Conservation (phyloP, 2,329 filamentous ascomycete species). For the Ophidiomyces ophidiicola region DNA sequence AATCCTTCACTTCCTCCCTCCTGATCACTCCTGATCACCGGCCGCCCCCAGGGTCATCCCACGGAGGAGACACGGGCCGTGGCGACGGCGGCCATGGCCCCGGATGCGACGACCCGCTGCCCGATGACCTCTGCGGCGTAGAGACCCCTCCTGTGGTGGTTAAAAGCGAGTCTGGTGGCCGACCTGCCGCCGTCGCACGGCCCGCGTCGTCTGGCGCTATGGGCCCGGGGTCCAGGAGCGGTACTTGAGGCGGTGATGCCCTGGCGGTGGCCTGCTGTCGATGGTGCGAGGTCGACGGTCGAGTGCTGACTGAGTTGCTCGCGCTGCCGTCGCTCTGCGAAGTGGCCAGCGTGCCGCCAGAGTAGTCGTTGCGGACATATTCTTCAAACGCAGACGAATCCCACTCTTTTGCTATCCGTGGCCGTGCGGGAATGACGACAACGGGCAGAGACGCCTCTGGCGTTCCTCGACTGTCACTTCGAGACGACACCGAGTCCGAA, state of each 20-base stretch:
- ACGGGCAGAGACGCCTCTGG: slow-evolving; percentile 36
- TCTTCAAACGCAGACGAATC: slow-evolving; percentile 17
- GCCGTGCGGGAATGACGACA: slow-evolving; percentile 49
- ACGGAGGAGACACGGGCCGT: not conserved
- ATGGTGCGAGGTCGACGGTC: not conserved
- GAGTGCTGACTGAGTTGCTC: not conserved
- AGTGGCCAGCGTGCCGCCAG: not conserved
- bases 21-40: not conserved
- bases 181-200: too few species aligned
- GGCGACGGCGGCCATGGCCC: too few species aligned
- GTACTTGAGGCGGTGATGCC: not conserved
- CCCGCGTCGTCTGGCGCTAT: not conserved
- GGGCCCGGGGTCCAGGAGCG: not conserved
- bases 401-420: slow-evolving; percentile 42
- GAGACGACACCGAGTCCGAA: slow-evolving; percentile 2
- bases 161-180: too few species aligned
- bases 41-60: slow-evolving; percentile 6
- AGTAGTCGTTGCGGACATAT: not conserved
- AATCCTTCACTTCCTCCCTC: not conserved
- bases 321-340: not conserved
- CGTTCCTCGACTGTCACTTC: slow-evolving; percentile 11
- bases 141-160: too few species aligned
- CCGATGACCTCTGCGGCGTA: too few species aligned
- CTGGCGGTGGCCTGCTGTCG: not conserved
- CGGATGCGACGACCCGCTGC: too few species aligned